Evolutionary conservation across 129 eudicot genomes (phyloP).

Genomic region (Ambrosia artemisiifolia): DNA sequence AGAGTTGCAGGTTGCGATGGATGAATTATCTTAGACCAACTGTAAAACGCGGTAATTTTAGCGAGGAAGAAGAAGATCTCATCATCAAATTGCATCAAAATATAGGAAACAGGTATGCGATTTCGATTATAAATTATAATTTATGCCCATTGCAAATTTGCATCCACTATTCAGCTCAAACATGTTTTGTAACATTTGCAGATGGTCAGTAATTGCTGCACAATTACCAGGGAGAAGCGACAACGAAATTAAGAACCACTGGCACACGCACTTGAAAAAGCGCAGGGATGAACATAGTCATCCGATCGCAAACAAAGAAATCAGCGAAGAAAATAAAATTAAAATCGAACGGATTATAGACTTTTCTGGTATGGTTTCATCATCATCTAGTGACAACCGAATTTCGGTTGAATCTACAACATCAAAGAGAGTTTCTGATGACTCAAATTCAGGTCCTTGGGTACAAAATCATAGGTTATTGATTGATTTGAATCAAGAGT

Average conservation of each 20-base stretch:
- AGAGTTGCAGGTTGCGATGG: conserved; percentile 57
- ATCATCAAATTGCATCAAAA: conserved; percentile 31
- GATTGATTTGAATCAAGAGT: conserved; percentile 36
- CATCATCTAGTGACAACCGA: conserved; percentile 26
- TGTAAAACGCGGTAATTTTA: conserved; percentile 36
- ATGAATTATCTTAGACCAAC: conserved; percentile 39
- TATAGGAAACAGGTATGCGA: conserved; percentile 36
- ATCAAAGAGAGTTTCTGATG: conserved; percentile 24
- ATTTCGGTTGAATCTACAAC: conserved; percentile 10
- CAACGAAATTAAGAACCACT: conserved; percentile 40
- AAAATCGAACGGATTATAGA: conserved; percentile 23
- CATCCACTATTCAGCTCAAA: not conserved
- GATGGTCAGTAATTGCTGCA: conserved; percentile 45
- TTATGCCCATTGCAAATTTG: not conserved
- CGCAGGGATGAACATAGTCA: conserved; percentile 17
- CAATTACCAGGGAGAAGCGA: conserved; percentile 43
- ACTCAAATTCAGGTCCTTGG: conserved; percentile 20
- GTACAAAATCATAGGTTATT: conserved; percentile 17
- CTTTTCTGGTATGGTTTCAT: conserved; percentile 17
- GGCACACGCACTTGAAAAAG: conserved; percentile 42
- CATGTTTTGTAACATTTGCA: not conserved
- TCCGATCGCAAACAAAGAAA: not conserved
- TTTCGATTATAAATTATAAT: not conserved
- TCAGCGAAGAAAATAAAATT: conserved; percentile 15
- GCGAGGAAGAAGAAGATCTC: conserved; percentile 38